A percentile compares a stretch with the other conserved stretches of the same genome.
These are phyloP conservation scores for Leccinum idahoense DNA, from an alignment of 1,284 basidiomycete genomes.

Conservation along the genomic window DNA sequence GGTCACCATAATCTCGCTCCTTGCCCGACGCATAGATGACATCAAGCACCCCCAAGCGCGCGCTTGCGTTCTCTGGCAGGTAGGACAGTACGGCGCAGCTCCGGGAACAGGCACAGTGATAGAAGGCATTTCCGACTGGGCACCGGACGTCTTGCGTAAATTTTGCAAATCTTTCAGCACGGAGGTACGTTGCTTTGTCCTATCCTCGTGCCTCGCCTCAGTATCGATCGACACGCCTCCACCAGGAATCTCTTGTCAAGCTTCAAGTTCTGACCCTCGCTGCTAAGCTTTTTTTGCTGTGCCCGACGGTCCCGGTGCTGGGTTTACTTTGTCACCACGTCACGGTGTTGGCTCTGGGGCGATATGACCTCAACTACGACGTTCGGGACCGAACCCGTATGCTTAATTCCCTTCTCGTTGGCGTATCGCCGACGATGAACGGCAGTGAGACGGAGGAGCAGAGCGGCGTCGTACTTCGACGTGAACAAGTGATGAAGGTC, in stretches of 20 bases:
- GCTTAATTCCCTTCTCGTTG: slow-evolving; percentile 62
- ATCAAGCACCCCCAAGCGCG: slow-evolving; percentile 76
- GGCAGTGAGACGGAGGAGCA: slow-evolving; percentile 31
- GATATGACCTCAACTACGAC: slow-evolving; percentile 84
- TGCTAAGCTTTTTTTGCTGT: slow-evolving; percentile 74
- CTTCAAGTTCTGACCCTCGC: slow-evolving; percentile 80
- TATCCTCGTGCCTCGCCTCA: background rate
- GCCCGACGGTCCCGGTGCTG: slow-evolving; percentile 50
- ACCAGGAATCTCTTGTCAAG: slow-evolving; percentile 65
- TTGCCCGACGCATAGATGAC: slow-evolving; percentile 71
- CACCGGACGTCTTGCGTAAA: slow-evolving; percentile 80
- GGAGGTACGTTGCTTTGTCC: slow-evolving; percentile 47
- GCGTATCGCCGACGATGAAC: slow-evolving; percentile 32
- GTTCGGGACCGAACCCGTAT: slow-evolving; percentile 85
- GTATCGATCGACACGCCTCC: background rate
- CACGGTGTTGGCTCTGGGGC: slow-evolving; percentile 79
- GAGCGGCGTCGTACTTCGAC: slow-evolving; percentile 71
- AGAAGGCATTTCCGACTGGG: slow-evolving; percentile 63
- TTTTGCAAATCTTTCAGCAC: slow-evolving; percentile 65
- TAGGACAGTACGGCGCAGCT: slow-evolving; percentile 73
- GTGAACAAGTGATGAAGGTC: slow-evolving; percentile 77
- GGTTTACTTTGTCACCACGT: slow-evolving; percentile 60
- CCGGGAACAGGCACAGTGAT: slow-evolving; percentile 33
- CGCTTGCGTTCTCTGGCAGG: slow-evolving; percentile 86
- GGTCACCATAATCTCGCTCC: slow-evolving; percentile 64